Conservation (phyloP, 495 filamentous ascomycete genomes). For the Penicillium alfredii region DNA sequence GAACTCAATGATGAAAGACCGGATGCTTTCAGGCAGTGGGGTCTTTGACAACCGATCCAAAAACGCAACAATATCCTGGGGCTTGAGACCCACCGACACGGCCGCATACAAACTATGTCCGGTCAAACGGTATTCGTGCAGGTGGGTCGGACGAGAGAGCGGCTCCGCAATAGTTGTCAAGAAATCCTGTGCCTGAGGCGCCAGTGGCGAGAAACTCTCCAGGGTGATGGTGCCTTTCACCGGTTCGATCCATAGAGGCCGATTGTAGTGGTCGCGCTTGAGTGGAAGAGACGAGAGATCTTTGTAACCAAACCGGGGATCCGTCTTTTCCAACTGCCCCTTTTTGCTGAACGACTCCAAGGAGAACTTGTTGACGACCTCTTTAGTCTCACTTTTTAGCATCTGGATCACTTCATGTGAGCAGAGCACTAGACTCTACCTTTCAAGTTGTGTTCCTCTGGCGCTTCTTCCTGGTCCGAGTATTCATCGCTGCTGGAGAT, state of each 20-base stretch:
- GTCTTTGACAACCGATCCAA: constrained; percentile 86
- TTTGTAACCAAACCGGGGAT: constrained; percentile 55
- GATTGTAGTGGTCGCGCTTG: constrained; percentile 81
- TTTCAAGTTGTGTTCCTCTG: constrained; percentile 39
- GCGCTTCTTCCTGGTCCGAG: constrained; percentile 53
- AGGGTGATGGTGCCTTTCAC: constrained; percentile 77
- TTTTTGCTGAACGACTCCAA: constrained; percentile 46
- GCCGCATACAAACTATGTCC: constrained; percentile 91
- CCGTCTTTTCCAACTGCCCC: constrained; percentile 32
- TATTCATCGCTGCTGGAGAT: constrained; percentile 66
- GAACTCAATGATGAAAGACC: constrained; percentile 71
- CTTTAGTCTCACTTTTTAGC: constrained; percentile 26
- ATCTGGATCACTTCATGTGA: constrained; percentile 19
- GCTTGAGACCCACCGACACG: constrained; percentile 81
- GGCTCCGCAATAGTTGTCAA: constrained; percentile 94
- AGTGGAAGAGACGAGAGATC: constrained; percentile 78
- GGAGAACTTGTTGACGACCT: constrained; percentile 64
- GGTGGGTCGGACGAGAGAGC: constrained; percentile 72
- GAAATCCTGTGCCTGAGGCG: constrained; percentile 85
- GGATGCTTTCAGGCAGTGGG: constrained; percentile 69
- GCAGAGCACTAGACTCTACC: constrained; percentile 47
- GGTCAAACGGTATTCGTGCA: constrained; percentile 92
- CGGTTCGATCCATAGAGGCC: constrained; percentile 91
- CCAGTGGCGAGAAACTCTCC: constrained; percentile 88
- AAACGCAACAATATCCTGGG: constrained; percentile 82